A percentile compares a stretch with the other conserved stretches of the same genome.
phyloP scores from a whole-genome alignment of 176 grass and related monocot genomes.

The Musa schizocarpa region DNA sequence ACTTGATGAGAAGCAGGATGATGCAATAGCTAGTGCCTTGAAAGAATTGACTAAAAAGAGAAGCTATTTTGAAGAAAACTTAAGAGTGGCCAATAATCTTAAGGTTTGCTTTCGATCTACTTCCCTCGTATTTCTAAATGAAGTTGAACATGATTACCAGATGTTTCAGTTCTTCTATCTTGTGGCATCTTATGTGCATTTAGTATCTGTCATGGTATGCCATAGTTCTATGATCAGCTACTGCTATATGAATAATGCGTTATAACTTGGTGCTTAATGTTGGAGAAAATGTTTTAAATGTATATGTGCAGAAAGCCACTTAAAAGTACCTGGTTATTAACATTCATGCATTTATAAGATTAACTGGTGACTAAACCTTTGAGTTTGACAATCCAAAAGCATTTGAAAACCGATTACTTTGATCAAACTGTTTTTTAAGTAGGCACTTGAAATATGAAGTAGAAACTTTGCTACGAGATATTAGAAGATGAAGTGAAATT shows the following conservation, averaged over 20 bases:
- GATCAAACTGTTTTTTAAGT: background rate
- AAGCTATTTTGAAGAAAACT: constrained; percentile 64
- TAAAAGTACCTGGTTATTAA: background rate
- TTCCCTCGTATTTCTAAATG: background rate
- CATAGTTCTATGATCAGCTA: background rate
- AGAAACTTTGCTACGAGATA: too few species aligned
- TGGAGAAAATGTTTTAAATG: background rate
- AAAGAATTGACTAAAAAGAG: constrained; percentile 86
- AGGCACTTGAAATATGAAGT: too few species aligned
- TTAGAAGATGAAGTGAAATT: too few species aligned
- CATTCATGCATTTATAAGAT: background rate
- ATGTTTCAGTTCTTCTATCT: background rate
- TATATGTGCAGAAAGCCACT: background rate
- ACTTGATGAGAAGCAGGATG: constrained; percentile 86
- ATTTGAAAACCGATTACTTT: background rate
- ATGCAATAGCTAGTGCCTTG: constrained; percentile 65
- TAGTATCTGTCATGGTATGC: background rate
- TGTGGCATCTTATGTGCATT: background rate
- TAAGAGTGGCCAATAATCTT: constrained; percentile 62
- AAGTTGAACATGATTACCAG: background rate
- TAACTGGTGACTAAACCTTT: background rate
- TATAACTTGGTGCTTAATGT: background rate
- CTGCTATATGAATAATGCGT: background rate
- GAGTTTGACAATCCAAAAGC: background rate
- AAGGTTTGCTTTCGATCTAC: constrained; percentile 52